phyloP scores from a whole-genome alignment of 2,329 filamentous ascomycete genomes.

The Neospermospora avenae region DNA sequence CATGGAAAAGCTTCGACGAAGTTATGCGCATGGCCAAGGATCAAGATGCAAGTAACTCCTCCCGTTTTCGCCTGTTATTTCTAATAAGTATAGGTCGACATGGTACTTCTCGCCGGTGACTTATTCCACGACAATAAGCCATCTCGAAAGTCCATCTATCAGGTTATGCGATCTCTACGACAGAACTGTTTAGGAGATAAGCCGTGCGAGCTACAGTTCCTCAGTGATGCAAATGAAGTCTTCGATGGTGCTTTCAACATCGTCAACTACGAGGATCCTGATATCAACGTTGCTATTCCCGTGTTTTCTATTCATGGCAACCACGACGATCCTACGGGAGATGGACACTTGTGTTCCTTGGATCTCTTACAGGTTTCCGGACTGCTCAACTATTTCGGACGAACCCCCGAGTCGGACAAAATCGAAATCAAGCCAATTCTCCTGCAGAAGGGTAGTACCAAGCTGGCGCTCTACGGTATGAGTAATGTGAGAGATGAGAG shows the following conservation, averaged over 20 bases:
- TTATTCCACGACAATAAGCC: slow-evolving; percentile 98
- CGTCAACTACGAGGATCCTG: slow-evolving; percentile 95
- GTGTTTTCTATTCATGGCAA: slow-evolving; percentile 99
- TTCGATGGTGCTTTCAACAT: slow-evolving; percentile 88
- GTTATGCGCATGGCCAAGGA: slow-evolving; percentile 84
- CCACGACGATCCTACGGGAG: slow-evolving; percentile 96
- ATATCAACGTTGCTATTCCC: slow-evolving; percentile 95
- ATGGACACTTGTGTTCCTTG: slow-evolving; percentile 86
- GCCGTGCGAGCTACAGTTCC: slow-evolving; percentile 89
- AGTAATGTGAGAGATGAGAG: slow-evolving; percentile 96
- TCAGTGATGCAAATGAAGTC: slow-evolving; percentile 88
- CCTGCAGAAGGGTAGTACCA: slow-evolving; percentile 89
- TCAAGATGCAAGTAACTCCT: slow-evolving; percentile 59
- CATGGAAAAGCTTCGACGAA: slow-evolving; percentile 95
- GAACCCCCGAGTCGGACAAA: slow-evolving; percentile 87
- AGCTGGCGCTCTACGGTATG: slow-evolving; percentile 87
- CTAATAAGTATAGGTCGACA: slow-evolving; percentile 63
- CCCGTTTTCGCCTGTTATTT: not conserved
- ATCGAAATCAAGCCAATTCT: slow-evolving; percentile 89
- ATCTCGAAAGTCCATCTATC: slow-evolving; percentile 90
- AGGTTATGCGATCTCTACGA: slow-evolving; percentile 92
- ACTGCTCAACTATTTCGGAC: slow-evolving; percentile 92
- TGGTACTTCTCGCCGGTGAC: slow-evolving; percentile 93
- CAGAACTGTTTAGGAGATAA: slow-evolving; percentile 95
- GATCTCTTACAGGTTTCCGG: slow-evolving; percentile 90